Base-by-base conservation (phyloP, 352 stramenopile species). In the Proteromonas lacertae region DNA sequence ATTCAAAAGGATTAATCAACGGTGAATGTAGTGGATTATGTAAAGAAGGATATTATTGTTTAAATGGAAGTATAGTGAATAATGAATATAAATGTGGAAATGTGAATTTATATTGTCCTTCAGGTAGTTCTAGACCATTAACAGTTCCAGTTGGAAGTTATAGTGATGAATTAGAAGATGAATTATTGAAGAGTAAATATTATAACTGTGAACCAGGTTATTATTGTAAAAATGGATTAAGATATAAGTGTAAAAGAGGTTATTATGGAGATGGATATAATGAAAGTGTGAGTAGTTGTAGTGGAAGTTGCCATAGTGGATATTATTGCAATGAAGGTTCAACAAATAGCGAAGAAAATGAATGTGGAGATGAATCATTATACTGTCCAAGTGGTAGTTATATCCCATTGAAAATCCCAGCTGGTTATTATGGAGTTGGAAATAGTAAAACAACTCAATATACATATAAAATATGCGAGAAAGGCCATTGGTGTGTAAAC, bases 161-260 rank as follows among this genome's bases (percentile, higher is more conserved):
- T 35, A 32, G 8, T n/a, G 26, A 36, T 32, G 28, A 32, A 29
- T 10, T 28, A 10, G 5, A n/a, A n/a, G n/a, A n/a, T n/a, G n/a
- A n/a, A n/a, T n/a, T n/a, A n/a, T n/a, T n/a, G n/a, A n/a, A n/a
- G n/a, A n/a, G n/a, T n/a, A n/a, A n/a, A n/a, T n/a, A n/a, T n/a
- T n/a, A n/a, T n/a, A n/a, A n/a, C n/a, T n/a, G n/a, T n/a, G n/a
- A n/a, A n/a, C n/a, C n/a, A n/a, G n/a, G n/a, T n/a, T 69, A 37
- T 25, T 55, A 41, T 23, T 50, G 36, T 32, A 16, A 41, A 16
- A 21, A 38, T 26, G 45, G 41, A 9, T 69, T 66, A 0, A 50
- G 56, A 8, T 43, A 50, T 9, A 58, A 65, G 36, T 86, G 70
- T 33, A 64, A 62, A 7, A 56, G 66, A 16, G 69, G 70, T 0